Evolutionary conservation across 805 yeast genomes (phyloP), one percentile per base, ranked within the genome.

Genomic region (Scheffersomyces spartinae): DNA sequence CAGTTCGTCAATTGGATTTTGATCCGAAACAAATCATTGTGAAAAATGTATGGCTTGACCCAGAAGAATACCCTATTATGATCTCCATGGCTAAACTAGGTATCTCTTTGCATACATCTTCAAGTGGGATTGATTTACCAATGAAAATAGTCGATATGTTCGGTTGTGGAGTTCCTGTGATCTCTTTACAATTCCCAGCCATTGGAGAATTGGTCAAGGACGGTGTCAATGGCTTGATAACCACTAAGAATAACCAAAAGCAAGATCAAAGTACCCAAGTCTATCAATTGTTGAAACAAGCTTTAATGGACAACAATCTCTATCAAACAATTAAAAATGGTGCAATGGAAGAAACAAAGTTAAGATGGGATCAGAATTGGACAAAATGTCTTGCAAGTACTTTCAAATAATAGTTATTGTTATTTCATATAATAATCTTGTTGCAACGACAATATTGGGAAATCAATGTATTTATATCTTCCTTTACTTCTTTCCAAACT

Each of bases 101-200:
- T 2, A 65, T 91, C 2, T 88, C 97, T 1, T 56, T 91, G 33
- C 99, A 91, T 49, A 69, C 76, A 4, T 86, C 97, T 0, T 79
- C 94, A 23, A 80, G 94, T 23, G 98, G 99, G 0, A 63, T 81
- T 29, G 99, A 91, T 43, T 62, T 91, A 30, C 99, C 99, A 1
- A 91, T 91, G 99, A 91, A 91, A 49, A 81, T 91, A 18, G 77
- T 88, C 5, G 99, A 91, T 43, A 74, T 88, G 68, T 86, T 88
- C 59, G 98, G 98, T 0, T 81, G 91, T 35, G 97, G 97, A 0
- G 57, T 91, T 8, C 99, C 98, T 1, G 96, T 85, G 0, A 59
- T 86, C 3, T 71, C 95, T 0, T 58, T 86, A 30, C 57, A 64
- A 18, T 91, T 83, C 46, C 72, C 78, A 0, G 88, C 94, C 2